Percentiles rank a stretch among this genome's conserved stretches.
Evolutionary conservation across 192 early-diverging fungal genomes (phyloP).

Genomic region (Lunasporangiospora selenospora): DNA sequence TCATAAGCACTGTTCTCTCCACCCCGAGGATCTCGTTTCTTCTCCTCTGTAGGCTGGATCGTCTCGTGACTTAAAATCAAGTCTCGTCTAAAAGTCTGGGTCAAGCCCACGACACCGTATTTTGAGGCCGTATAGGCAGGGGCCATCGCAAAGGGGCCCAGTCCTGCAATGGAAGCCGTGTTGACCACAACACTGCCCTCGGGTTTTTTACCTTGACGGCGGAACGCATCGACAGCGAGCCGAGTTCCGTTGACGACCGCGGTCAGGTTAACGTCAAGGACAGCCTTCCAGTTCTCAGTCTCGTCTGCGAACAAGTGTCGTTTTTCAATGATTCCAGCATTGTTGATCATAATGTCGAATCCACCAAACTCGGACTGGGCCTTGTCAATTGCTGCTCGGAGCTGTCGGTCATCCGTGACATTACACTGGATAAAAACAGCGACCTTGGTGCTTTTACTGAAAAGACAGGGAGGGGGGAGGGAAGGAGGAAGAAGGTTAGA

Average conservation of each 20-base stretch:
- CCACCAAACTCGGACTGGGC: constrained; percentile 55
- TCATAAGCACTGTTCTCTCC: too few species aligned
- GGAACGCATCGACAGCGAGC: constrained; percentile 63
- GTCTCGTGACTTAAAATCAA: constrained; percentile 55
- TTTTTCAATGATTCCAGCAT: constrained; percentile 57
- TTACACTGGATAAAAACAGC: constrained; percentile 55
- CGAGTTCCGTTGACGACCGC: constrained; percentile 74
- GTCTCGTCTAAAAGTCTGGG: constrained; percentile 45
- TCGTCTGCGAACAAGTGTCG: constrained; percentile 43
- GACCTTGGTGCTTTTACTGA: constrained; percentile 16
- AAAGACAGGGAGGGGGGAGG: background rate
- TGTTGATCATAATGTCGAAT: constrained; percentile 63
- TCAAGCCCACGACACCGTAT: constrained; percentile 70
- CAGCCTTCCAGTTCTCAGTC: constrained; percentile 47
- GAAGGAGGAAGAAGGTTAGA: background rate
- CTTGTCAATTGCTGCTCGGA: constrained; percentile 24
- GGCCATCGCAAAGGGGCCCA: constrained; percentile 52
- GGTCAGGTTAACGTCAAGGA: constrained; percentile 71
- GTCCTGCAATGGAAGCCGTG: constrained; percentile 71
- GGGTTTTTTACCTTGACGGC: constrained; percentile 9
- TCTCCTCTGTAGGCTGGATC: too few species aligned
- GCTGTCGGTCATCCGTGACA: constrained; percentile 29
- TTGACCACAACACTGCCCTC: constrained; percentile 74
- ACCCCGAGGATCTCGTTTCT: too few species aligned
- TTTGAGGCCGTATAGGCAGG: constrained; percentile 78